Percentiles rank a stretch among this genome's conserved stretches.
These are phyloP conservation scores for Colletotrichum liriopes DNA, from an alignment of 2,329 filamentous ascomycete species.

Conservation along the genomic window DNA sequence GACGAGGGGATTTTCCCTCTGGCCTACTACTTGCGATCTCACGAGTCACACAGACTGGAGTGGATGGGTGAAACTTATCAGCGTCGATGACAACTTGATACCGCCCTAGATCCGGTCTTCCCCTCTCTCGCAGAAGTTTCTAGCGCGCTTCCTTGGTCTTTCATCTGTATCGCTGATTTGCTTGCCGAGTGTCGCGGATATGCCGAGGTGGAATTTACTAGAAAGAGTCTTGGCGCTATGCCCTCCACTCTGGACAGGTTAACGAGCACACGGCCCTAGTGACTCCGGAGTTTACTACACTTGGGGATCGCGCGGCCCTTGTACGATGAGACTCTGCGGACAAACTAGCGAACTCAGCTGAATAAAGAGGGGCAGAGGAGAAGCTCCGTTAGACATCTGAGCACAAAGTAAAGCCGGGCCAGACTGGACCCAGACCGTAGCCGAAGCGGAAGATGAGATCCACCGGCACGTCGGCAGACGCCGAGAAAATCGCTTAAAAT, in stretches of 20 bases:
- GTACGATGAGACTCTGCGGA: neutral
- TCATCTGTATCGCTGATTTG: neutral
- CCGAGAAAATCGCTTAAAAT: constrained; percentile 6
- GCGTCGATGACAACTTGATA: neutral
- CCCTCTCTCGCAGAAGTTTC: neutral
- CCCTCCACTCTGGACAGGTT: neutral
- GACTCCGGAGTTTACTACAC: neutral
- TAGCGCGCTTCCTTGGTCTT: neutral
- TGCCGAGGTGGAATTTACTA: constrained; percentile 12
- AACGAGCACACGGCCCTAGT: neutral
- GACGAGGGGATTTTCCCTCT: neutral
- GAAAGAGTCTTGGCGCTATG: neutral
- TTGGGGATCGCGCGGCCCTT: neutral
- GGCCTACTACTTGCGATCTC: neutral
- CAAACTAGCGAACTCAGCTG: constrained; percentile 1
- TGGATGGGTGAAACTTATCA: neutral
- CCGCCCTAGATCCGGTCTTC: neutral
- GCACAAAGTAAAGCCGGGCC: neutral
- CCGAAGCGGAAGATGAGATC: neutral
- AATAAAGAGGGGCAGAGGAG: neutral
- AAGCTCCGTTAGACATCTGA: neutral
- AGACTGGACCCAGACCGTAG: neutral
- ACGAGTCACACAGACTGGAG: neutral
- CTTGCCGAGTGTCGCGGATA: constrained; percentile 16
- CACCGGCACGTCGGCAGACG: constrained; percentile 20